Evolutionary conservation across 1,284 basidiomycete species (phyloP).

Genomic region (Mycosarcoma mackinlayi): DNA sequence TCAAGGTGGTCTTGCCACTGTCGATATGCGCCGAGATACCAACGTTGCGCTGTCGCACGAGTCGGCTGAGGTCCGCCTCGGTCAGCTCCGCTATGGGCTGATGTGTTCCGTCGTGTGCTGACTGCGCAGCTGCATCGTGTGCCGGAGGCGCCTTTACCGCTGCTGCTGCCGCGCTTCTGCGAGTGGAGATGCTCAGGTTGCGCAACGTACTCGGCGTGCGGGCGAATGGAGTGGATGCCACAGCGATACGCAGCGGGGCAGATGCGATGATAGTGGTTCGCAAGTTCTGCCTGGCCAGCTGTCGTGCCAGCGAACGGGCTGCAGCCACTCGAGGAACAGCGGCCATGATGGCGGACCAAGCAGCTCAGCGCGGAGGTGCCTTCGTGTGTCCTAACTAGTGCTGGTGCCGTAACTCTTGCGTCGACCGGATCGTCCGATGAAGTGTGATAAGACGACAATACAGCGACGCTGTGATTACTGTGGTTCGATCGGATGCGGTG

Average conservation of each 20-base stretch:
- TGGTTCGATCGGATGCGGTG: background rate
- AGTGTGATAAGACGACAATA: too few relatives aligned
- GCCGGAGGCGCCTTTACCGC: slow-evolving; percentile 24
- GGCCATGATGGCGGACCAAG: slow-evolving; percentile 19
- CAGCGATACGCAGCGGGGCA: slow-evolving; percentile 16
- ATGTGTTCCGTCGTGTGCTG: slow-evolving; percentile 20
- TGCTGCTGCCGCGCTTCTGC: slow-evolving; percentile 28
- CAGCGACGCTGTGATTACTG: too few relatives aligned
- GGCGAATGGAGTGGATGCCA: slow-evolving; percentile 23
- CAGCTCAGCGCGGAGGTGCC: background rate
- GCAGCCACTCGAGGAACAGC: slow-evolving; percentile 37
- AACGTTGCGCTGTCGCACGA: slow-evolving; percentile 69
- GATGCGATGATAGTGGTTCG: slow-evolving; percentile 12
- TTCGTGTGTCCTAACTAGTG: background rate
- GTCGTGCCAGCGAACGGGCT: slow-evolving; percentile 44
- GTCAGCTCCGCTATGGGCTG: slow-evolving; percentile 47
- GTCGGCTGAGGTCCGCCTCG: slow-evolving; percentile 61
- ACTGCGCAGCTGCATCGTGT: slow-evolving; percentile 42
- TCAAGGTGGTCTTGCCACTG: slow-evolving; percentile 97
- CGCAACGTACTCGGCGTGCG: slow-evolving; percentile 24
- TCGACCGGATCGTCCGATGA: slow-evolving; percentile 2
- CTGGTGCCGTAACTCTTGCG: background rate
- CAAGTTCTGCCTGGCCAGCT: slow-evolving; percentile 38
- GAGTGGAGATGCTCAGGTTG: slow-evolving; percentile 26
- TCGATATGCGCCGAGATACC: slow-evolving; percentile 74